A percentile compares a stretch with the other conserved stretches of the same genome.
Evolutionary conservation across 805 yeast species (phyloP).

Genomic region (Candida insectalens): DNA sequence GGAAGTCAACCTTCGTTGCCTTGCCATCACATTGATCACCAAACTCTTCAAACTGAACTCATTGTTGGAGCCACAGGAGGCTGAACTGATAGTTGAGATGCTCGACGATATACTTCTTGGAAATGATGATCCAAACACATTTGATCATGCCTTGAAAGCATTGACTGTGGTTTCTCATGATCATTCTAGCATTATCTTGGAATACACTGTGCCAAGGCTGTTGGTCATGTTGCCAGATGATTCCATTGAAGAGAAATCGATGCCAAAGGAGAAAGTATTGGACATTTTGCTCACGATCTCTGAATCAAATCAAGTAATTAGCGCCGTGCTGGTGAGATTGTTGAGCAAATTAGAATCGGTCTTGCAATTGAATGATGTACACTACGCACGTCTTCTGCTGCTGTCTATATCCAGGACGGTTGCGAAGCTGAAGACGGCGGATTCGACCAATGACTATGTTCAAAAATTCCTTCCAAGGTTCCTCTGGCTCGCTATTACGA

Average conservation of each 20-base stretch:
- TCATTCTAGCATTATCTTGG: constrained; percentile 33
- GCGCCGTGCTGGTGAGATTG: constrained; percentile 32
- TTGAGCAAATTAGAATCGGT: constrained; percentile 27
- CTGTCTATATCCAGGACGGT: constrained; percentile 7
- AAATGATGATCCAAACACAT: constrained; percentile 37
- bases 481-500: constrained; percentile 13
- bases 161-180: constrained; percentile 36
- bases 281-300: constrained; percentile 28
- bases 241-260: not conserved
- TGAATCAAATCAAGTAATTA: constrained; percentile 33
- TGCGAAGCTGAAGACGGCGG: constrained; percentile 6
- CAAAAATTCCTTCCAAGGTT: constrained; percentile 33
- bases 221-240: constrained; percentile 40
- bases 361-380: not conserved
- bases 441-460: constrained; percentile 26
- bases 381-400: constrained; percentile 3
- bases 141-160: constrained; percentile 44
- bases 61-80: constrained; percentile 33
- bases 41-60: constrained; percentile 40
- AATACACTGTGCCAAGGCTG: constrained; percentile 41
- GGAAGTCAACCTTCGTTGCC: constrained; percentile 61
- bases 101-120: constrained; percentile 52
- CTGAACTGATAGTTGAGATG: constrained; percentile 45
- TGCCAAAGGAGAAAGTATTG: constrained; percentile 24
- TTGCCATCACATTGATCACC: constrained; percentile 56